These are phyloP conservation scores for Tilletia horrida DNA, from an alignment of 1,284 basidiomycete genomes.

Conservation along the genomic window DNA sequence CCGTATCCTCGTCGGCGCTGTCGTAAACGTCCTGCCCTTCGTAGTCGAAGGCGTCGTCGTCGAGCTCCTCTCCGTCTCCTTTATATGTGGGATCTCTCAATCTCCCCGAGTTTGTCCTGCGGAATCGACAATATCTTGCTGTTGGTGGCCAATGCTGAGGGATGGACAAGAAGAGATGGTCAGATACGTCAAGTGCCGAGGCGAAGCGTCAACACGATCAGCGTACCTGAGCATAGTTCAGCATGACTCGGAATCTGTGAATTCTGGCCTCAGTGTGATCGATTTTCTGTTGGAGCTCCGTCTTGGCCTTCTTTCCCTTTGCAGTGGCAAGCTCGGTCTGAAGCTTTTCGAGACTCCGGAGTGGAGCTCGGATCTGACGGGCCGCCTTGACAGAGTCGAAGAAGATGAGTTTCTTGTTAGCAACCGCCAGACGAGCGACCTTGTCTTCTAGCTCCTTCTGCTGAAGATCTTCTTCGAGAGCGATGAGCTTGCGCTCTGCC, in stretches of 20 bases:
- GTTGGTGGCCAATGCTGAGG: slow-evolving; percentile 12
- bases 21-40: neutral
- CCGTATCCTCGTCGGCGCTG: neutral
- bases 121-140: neutral
- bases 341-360: neutral
- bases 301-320: neutral
- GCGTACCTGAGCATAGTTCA: slow-evolving; percentile 7
- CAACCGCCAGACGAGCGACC: neutral
- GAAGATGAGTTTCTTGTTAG: slow-evolving; percentile 9
- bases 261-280: neutral
- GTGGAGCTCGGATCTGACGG: neutral
- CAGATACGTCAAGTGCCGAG: neutral
- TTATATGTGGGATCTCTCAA: neutral
- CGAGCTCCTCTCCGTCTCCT: neutral
- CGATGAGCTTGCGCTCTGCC: slow-evolving; percentile 37
- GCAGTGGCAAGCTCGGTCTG: neutral
- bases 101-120: neutral
- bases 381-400: slow-evolving; percentile 11
- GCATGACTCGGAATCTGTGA: slow-evolving; percentile 7
- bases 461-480: slow-evolving; percentile 25
- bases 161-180: neutral
- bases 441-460: neutral
- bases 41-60: neutral
- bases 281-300: neutral
- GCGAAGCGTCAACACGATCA: too few species aligned